phyloP scores from a whole-genome alignment of 306 rosid species.

The Cucumis melo region DNA sequence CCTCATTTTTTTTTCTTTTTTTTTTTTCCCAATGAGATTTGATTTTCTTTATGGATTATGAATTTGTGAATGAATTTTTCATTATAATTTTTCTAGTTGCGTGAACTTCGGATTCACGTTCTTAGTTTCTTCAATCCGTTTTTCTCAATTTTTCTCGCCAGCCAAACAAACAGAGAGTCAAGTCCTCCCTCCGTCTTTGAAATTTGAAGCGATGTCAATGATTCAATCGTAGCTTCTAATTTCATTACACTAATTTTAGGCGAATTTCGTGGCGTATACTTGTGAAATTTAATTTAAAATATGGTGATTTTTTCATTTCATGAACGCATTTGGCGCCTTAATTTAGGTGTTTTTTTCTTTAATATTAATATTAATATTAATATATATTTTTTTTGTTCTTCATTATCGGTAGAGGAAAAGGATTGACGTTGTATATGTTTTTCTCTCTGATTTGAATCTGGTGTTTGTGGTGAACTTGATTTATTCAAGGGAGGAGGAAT shows the following conservation, averaged over 20 bases:
- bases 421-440: background rate
- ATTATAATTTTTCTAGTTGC: background rate
- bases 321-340: background rate
- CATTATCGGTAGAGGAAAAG: background rate
- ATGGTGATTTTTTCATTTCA: background rate
- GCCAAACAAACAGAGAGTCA: slow-evolving; percentile 13
- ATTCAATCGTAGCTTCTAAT: background rate
- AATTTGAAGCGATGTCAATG: background rate
- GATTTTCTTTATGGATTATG: background rate
- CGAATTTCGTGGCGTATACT: background rate
- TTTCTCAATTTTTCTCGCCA: slow-evolving; percentile 7
- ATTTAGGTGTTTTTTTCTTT: background rate
- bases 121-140: background rate
- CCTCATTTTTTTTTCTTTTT: background rate
- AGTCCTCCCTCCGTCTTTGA: background rate
- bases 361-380: too few relatives aligned
- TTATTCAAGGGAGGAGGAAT: background rate
- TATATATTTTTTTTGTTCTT: too few relatives aligned
- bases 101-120: background rate
- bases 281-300: background rate
- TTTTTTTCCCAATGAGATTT: background rate
- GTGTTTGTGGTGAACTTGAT: background rate
- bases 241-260: background rate
- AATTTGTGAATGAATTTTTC: background rate
- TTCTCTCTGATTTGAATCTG: background rate